Evolutionary conservation across 78 protist genomes (phyloP).

Genomic region (Guillardia theta): DNA sequence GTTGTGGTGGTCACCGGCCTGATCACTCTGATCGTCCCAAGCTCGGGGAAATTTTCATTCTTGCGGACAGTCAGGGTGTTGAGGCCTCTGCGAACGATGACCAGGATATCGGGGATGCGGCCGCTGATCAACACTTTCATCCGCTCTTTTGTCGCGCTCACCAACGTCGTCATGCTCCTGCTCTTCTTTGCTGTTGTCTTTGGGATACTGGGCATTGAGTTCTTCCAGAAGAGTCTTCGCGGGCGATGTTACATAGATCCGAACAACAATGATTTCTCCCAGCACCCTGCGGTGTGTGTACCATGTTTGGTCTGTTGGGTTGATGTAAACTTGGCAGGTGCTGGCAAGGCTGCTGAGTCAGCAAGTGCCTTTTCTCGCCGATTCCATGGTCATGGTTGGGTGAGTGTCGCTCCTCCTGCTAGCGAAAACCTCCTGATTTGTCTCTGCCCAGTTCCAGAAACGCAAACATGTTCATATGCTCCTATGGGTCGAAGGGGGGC

Average conservation of each 20-base stretch:
- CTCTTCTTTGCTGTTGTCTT: conserved; percentile 41
- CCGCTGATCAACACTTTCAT: neutral
- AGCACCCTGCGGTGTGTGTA: neutral
- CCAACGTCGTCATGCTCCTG: conserved; percentile 4
- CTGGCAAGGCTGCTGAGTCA: neutral
- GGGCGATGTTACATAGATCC: neutral
- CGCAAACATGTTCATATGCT: too few species aligned
- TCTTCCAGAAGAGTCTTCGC: neutral
- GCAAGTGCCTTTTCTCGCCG: neutral
- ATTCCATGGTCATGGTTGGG: too few species aligned
- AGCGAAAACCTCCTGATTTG: too few species aligned
- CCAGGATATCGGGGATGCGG: neutral
- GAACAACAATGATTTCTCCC: neutral
- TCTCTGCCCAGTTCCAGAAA: too few species aligned
- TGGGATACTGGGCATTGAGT: conserved; percentile 7
- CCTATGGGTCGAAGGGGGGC: too few species aligned
- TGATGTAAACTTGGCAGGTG: too few species aligned
- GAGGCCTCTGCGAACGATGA: conserved; percentile 43
- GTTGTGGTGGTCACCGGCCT: neutral
- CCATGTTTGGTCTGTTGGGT: too few species aligned
- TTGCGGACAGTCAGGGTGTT: conserved; percentile 50
- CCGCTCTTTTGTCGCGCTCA: neutral
- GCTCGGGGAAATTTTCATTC: neutral
- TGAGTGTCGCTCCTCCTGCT: too few species aligned
- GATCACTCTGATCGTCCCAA: neutral